These are phyloP conservation scores for Phytophthora citrophthora DNA, from an alignment of 352 stramenopile genomes.

Conservation along the genomic window DNA sequence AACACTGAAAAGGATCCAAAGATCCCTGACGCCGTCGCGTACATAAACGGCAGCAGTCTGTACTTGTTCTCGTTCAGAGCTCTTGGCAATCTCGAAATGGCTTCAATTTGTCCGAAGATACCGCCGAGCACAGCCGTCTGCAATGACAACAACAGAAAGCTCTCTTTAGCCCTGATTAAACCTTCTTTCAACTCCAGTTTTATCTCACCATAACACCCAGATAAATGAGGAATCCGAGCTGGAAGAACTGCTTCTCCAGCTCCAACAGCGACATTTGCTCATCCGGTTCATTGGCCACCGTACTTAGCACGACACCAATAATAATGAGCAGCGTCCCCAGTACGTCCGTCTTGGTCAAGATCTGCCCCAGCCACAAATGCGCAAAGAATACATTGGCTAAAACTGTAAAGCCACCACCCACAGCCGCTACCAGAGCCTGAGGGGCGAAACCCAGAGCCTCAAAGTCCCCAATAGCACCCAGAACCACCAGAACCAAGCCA, in stretches of 20 bases:
- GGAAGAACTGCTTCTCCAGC: slow-evolving; percentile 82
- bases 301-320: slow-evolving; percentile 82
- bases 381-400: slow-evolving; percentile 92
- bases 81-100: slow-evolving; percentile 58
- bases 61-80: slow-evolving; percentile 67
- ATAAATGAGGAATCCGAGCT: slow-evolving; percentile 81
- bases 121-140: slow-evolving; percentile 63
- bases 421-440: slow-evolving; percentile 85
- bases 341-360: slow-evolving; percentile 70
- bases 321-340: slow-evolving; percentile 82
- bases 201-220: slow-evolving; percentile 70
- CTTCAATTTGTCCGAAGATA: slow-evolving; percentile 81
- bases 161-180: slow-evolving; percentile 15
- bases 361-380: slow-evolving; percentile 85
- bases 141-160: slow-evolving; percentile 3
- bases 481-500: slow-evolving; percentile 78
- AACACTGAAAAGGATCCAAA: slow-evolving; percentile 87
- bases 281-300: slow-evolving; percentile 81
- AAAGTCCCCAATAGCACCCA: slow-evolving; percentile 89
- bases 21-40: slow-evolving; percentile 82
- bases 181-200: background rate
- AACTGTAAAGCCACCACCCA: slow-evolving; percentile 87
- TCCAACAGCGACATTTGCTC: slow-evolving; percentile 80
- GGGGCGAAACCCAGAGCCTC: slow-evolving; percentile 87
- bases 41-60: slow-evolving; percentile 76